Conservation (phyloP, 176 grass and related monocot species). For the Aegilops speltoides region DNA sequence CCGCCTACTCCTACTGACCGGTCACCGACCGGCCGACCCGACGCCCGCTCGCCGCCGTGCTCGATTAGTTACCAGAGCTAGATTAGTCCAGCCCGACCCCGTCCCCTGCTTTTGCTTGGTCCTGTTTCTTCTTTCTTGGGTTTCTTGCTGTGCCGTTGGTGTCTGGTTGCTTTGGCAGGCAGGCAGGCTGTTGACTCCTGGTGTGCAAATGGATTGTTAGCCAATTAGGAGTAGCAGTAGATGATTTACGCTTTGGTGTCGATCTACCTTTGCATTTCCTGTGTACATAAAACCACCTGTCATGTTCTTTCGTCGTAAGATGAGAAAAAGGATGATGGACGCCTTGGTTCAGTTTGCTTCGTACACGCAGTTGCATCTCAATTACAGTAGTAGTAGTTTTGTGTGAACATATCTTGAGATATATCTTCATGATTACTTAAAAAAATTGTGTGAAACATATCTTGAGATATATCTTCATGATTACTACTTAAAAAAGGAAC, state of each 20-base stretch:
- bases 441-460: neutral
- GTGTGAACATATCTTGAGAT: neutral
- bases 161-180: neutral
- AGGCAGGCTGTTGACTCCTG: slow-evolving; percentile 24
- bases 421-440: neutral
- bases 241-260: neutral
- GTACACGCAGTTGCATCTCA: neutral
- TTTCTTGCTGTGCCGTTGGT: neutral
- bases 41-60: neutral
- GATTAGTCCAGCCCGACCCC: neutral
- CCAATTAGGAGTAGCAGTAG: neutral
- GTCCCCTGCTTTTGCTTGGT: neutral
- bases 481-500: no score
- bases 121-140: neutral
- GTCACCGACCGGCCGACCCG: neutral
- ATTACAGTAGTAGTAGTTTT: neutral
- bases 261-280: neutral
- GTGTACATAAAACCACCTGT: neutral
- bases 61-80: neutral
- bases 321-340: neutral
- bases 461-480: no score
- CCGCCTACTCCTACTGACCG: slow-evolving; percentile 58
- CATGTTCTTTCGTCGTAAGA: neutral
- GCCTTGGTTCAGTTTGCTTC: neutral
- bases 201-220: neutral